Conservation (phyloP, 2,329 filamentous ascomycete species). For the Ophiocordyceps robertsii region DNA sequence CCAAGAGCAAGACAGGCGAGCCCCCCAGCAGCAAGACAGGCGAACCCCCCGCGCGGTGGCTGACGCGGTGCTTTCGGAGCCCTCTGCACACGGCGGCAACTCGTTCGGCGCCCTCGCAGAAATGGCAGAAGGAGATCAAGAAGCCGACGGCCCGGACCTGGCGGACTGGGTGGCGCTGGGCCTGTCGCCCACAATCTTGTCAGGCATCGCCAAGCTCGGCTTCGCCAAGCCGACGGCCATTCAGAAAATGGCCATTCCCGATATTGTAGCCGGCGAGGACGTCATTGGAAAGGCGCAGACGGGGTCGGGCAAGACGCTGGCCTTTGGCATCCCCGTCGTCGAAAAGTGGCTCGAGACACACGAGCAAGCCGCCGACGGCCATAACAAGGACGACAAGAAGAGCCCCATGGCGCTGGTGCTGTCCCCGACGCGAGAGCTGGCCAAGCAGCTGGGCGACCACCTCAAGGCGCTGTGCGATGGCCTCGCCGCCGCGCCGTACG, state of each 20-base stretch:
- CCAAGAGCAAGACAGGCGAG: no score
- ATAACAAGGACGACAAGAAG: constrained; percentile 13
- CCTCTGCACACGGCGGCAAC: constrained; percentile 19
- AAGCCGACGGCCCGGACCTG: constrained; percentile 51
- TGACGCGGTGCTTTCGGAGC: not conserved
- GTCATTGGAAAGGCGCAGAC: constrained; percentile 94
- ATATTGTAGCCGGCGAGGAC: constrained; percentile 72
- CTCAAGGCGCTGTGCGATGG: constrained; percentile 59
- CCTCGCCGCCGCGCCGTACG: constrained; percentile 46
- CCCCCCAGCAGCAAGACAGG: constrained; percentile 19
- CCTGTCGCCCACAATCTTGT: constrained; percentile 58
- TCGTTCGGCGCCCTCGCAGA: constrained; percentile 41
- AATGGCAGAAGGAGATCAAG: constrained; percentile 31
- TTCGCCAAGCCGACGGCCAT: constrained; percentile 75
- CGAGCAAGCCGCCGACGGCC: constrained; percentile 12
- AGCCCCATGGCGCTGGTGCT: constrained; percentile 66
- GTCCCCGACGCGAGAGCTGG: constrained; percentile 84
- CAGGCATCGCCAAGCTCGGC: constrained; percentile 63
- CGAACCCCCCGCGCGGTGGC: constrained; percentile 11
- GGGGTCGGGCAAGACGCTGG: constrained; percentile 90
- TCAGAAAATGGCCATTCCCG: constrained; percentile 66
- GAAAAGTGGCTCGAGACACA: constrained; percentile 58
- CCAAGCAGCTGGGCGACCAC: constrained; percentile 80
- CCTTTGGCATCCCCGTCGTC: constrained; percentile 86
- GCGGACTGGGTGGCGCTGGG: constrained; percentile 67